Evolutionary conservation across 805 yeast genomes (phyloP), one percentile per base, ranked within the genome.

Genomic region (Yamadazyma scolyti): DNA sequence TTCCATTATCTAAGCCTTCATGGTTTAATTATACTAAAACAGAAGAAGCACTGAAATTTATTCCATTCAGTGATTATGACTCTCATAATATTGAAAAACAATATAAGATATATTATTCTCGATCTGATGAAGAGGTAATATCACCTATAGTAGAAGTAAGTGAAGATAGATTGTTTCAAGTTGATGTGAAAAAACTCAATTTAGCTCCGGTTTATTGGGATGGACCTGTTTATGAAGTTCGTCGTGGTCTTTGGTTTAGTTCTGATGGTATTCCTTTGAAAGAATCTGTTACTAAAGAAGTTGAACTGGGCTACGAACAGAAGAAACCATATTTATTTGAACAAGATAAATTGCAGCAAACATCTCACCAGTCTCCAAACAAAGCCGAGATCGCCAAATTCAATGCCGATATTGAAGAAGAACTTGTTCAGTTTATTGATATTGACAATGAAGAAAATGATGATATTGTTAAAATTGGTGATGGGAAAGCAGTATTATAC

Each of bases 241-340:
- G 96, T 27, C 61, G 97, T 33, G 96, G 96, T 1, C 53, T 77
- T 1, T 90, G 97, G 97, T 87, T 86, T 51, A 58, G 66, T 21
- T 50, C 71, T 7, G 73, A 73, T 30, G 75, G 76, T 1, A 47
- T 48, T 4, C 94, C 94, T 0, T 56, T 86, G 16, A 47, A 65
- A 7, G 61, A 62, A 1, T 54, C 58, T 1, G 36, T 79, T 4
- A 65, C 93, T 0, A 58, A 63, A 1, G 76, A 72, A 34, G 46
- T 89, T 13, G 97, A 89, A 52, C 46, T 47, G 4, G 73, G 73
- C 0, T 84, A 72, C 48, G 39, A 48, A 11, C 45, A 49, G 9
- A 47, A 68, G 24, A 58, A 63, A 34, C 69, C 75, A 7, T 61
- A 50, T 37, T 44, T 46, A 10, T 43, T 46, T 25, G 28, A 43